These are phyloP conservation scores for Ambispora gerdemannii DNA, from an alignment of 192 early-diverging fungal species.

Conservation along the genomic window DNA sequence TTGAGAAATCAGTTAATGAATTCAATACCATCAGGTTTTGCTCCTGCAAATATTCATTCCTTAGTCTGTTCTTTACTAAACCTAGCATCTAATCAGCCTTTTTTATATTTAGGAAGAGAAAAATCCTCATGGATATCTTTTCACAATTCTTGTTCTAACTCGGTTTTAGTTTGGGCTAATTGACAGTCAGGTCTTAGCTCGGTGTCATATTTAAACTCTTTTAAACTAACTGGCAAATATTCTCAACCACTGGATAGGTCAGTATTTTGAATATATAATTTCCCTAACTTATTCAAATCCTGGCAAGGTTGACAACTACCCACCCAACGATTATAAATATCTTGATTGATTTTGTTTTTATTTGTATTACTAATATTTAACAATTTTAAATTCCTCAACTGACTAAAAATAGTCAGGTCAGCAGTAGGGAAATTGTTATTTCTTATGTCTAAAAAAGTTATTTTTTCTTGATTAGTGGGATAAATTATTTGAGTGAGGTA, in stretches of 20 bases:
- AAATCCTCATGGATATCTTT: constrained; percentile 12
- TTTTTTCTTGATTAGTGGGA: too few relatives aligned
- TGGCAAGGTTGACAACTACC: constrained; percentile 8
- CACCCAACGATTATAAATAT: constrained; percentile 4
- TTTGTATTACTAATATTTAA: constrained; percentile 9
- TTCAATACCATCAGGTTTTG: background rate
- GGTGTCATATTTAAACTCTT: constrained; percentile 9
- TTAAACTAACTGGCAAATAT: constrained; percentile 9
- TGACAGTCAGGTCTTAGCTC: constrained; percentile 16
- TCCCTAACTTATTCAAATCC: constrained; percentile 10
- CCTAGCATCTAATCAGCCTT: constrained; percentile 9
- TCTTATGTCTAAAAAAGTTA: constrained; percentile 13
- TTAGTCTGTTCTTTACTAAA: constrained; percentile 8
- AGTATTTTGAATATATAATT: constrained; percentile 12
- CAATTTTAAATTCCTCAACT: constrained; percentile 8
- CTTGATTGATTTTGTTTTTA: constrained; percentile 18
- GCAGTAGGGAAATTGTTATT: constrained; percentile 10
- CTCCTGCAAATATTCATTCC: background rate
- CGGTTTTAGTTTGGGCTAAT: background rate
- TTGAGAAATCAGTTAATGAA: background rate
- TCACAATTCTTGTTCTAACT: constrained; percentile 4
- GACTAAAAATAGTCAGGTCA: constrained; percentile 19
- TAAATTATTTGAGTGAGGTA: too few relatives aligned
- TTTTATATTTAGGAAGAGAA: constrained; percentile 11
- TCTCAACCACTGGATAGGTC: constrained; percentile 19